Evolutionary conservation across 345 rosid species (phyloP), one percentile per base, ranked within the genome.

Genomic region (Citrus sp.): DNA sequence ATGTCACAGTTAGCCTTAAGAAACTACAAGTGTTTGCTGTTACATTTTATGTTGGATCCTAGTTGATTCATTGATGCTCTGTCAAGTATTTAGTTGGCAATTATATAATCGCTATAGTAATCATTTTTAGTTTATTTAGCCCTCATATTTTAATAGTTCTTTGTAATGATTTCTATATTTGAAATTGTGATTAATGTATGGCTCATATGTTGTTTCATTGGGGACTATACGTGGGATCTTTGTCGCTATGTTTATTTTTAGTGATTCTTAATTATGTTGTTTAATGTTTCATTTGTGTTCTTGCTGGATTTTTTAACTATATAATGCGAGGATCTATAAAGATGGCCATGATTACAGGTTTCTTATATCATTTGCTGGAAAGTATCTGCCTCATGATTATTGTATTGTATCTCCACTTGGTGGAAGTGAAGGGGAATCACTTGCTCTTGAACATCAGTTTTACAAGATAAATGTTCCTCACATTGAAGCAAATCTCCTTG

Each of bases 291-390:
- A 72, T 42, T 72, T 28, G 55, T 34, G 49, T 63, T 27, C 71
- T 6, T 78, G 38, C 56, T 69, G 38, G 64, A 63, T 56, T 72
- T n/a, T 38, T 72, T 21, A 59, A 71, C 55, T 37, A 35, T 66
- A 34, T 72, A 6, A 24, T 72, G 14, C 51, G 27, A 38, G 55
- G 56, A 59, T 60, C 78, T 71, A 80, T 58, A 38, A 69, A 70
- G 59, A 66, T 80, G 73, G 76, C 74, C n/a, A 67, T 82, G 69
- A 24, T 85, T 81, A 84, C 91, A 96, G 98, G 90, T 88, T 96
- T 82, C 92, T 96, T 68, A 87, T 96, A 59, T 96, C 99, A 65
- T 94, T 94, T 84, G 81, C 90, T 80, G 99, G 98, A 75, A 94
- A 89, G 84, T 96, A 96, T 87, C 86, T 96, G 77, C 82, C 88